These are phyloP conservation scores for Linnemannia hyalina DNA, from an alignment of 192 early-diverging fungal species.

Conservation along the genomic window DNA sequence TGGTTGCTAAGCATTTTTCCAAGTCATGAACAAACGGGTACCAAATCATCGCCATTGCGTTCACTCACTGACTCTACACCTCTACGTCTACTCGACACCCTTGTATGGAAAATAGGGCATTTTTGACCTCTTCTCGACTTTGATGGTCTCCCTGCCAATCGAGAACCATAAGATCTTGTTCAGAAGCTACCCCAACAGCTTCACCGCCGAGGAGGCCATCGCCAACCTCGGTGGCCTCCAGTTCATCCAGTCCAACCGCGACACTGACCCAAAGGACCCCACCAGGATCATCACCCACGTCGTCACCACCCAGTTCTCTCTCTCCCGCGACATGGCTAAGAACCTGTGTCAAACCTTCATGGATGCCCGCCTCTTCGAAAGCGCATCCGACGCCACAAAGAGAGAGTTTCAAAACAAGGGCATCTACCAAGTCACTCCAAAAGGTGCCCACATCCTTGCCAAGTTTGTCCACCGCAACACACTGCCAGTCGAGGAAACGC, in stretches of 20 bases:
- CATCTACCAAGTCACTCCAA: conserved; percentile 61
- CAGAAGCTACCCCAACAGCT: conserved; percentile 64
- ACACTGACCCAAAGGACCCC: conserved; percentile 64
- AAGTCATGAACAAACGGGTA: too few species aligned
- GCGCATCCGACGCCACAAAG: conserved; percentile 57
- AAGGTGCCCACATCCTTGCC: conserved; percentile 64
- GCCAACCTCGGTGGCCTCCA: conserved; percentile 60
- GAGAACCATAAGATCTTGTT: conserved; percentile 64
- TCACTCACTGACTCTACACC: neutral
- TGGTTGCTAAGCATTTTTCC: too few species aligned
- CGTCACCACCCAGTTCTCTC: conserved; percentile 69
- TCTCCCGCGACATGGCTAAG: conserved; percentile 69
- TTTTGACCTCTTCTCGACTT: conserved; percentile 68
- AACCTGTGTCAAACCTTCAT: conserved; percentile 67
- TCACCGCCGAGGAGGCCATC: conserved; percentile 69
- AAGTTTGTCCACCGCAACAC: conserved; percentile 62
- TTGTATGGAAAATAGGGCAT: conserved; percentile 56
- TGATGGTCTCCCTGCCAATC: conserved; percentile 65
- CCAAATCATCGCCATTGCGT: too few species aligned
- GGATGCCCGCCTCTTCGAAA: conserved; percentile 63
- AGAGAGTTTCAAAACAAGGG: conserved; percentile 61
- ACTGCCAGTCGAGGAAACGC: conserved; percentile 28
- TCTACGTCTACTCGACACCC: neutral
- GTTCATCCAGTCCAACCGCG: conserved; percentile 61
- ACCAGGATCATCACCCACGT: conserved; percentile 63